phyloP scores from a whole-genome alignment of 176 grass and related monocot species.

The Carex myosuroides region DNA sequence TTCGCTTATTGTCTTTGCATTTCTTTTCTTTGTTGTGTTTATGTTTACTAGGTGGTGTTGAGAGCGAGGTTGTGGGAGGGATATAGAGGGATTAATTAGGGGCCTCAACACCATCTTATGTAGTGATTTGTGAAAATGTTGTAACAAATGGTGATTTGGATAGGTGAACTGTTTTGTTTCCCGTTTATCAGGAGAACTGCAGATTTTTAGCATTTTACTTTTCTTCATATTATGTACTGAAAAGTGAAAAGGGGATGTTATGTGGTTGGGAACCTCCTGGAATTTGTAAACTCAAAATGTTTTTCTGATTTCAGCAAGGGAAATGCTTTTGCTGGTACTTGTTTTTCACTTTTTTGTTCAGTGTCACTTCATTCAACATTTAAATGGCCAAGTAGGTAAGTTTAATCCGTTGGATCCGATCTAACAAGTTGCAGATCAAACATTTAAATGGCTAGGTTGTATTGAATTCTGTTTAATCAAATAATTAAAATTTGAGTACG shows the following conservation, averaged over 20 bases:
- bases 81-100: neutral
- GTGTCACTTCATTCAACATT: neutral
- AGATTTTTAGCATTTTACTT: neutral
- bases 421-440: too few species aligned
- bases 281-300: neutral
- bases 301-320: neutral
- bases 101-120: neutral
- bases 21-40: neutral
- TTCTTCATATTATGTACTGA: neutral
- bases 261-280: neutral
- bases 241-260: neutral
- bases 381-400: too few species aligned
- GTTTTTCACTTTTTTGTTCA: neutral
- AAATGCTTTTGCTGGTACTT: neutral
- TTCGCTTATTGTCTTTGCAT: constrained; percentile 15
- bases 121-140: constrained; percentile 22
- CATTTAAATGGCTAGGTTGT: too few species aligned
- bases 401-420: too few species aligned
- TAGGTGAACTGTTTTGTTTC: neutral
- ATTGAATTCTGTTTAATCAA: too few species aligned
- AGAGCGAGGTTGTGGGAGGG: neutral
- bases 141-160: constrained; percentile 12
- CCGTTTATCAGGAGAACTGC: neutral
- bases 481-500: too few species aligned
- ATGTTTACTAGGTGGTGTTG: neutral